These are phyloP conservation scores for Mycena rosella DNA, from an alignment of 768 basidiomycete species.

Conservation along the genomic window DNA sequence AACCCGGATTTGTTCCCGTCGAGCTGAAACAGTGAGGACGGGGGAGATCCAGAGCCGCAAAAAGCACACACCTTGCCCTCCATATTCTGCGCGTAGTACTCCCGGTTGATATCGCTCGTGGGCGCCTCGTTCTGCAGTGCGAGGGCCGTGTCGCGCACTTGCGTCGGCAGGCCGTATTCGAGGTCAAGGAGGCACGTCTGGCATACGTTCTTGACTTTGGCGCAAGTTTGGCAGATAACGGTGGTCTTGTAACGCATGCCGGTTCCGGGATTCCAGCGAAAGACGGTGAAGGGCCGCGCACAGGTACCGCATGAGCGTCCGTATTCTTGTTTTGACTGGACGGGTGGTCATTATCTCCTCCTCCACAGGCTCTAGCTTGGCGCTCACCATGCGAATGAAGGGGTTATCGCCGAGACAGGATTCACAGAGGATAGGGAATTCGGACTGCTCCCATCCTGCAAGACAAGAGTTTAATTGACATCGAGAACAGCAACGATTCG, in stretches of 20 bases:
- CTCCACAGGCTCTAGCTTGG: not conserved
- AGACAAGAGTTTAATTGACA: not conserved
- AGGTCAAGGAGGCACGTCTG: conserved; percentile 98
- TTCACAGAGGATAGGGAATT: conserved; percentile 95
- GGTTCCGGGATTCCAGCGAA: conserved; percentile 97
- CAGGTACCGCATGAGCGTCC: conserved; percentile 98
- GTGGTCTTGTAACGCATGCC: conserved; percentile 97
- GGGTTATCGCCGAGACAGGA: conserved; percentile 94
- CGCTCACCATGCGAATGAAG: conserved; percentile 91
- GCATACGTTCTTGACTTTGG: conserved; percentile 96
- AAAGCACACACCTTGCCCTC: conserved; percentile 76
- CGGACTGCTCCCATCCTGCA: conserved; percentile 79
- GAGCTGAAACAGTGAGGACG: conserved; percentile 60
- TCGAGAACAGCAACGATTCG: not conserved
- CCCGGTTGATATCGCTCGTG: conserved; percentile 96
- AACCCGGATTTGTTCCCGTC: conserved; percentile 77
- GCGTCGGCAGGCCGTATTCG: conserved; percentile 95
- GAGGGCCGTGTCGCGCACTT: conserved; percentile 96
- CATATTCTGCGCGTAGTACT: conserved; percentile 95
- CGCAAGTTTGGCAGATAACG: conserved; percentile 96
- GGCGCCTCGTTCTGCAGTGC: conserved; percentile 90
- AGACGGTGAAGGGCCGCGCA: conserved; percentile 95
- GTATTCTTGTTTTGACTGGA: conserved; percentile 95
- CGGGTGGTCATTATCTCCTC: not conserved
- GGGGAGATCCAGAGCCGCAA: conserved; percentile 4